Evolutionary conservation across 148 eudicot genomes (phyloP).

Genomic region (Mesembryanthemum crystallinum): DNA sequence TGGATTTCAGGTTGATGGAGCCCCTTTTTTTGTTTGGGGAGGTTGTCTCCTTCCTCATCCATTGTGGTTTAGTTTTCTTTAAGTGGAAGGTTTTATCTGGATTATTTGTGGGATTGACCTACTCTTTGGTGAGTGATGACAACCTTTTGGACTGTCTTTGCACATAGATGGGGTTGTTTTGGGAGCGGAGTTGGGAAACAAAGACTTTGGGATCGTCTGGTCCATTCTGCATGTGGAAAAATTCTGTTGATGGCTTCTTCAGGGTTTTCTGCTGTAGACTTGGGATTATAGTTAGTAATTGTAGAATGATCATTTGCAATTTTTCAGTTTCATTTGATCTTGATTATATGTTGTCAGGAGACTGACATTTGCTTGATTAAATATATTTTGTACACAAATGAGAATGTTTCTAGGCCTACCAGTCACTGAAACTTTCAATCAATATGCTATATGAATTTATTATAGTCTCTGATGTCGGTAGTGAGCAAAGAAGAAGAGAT

Average conservation of each 20-base stretch:
- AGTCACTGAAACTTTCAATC: neutral
- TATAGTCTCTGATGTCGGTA: neutral
- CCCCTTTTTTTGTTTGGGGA: neutral
- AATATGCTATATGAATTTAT: neutral
- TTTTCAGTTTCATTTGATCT: neutral
- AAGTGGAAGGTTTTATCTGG: neutral
- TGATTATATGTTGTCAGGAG: neutral
- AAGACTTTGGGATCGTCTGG: neutral
- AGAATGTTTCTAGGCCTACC: neutral
- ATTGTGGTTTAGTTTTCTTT: neutral
- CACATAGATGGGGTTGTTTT: neutral
- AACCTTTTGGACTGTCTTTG: neutral
- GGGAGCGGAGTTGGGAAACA: neutral
- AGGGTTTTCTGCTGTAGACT: neutral
- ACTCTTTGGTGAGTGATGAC: neutral
- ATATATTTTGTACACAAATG: neutral
- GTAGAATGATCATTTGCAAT: neutral
- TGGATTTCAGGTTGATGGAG: neutral
- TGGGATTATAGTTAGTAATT: neutral
- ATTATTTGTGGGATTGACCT: neutral
- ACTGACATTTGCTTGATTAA: neutral
- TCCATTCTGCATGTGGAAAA: neutral
- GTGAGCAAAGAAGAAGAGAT: neutral
- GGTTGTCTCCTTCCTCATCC: neutral
- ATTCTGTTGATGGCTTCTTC: neutral